Conservation (phyloP, 805 yeast species). For the Cyberlindnera maclurae region DNA sequence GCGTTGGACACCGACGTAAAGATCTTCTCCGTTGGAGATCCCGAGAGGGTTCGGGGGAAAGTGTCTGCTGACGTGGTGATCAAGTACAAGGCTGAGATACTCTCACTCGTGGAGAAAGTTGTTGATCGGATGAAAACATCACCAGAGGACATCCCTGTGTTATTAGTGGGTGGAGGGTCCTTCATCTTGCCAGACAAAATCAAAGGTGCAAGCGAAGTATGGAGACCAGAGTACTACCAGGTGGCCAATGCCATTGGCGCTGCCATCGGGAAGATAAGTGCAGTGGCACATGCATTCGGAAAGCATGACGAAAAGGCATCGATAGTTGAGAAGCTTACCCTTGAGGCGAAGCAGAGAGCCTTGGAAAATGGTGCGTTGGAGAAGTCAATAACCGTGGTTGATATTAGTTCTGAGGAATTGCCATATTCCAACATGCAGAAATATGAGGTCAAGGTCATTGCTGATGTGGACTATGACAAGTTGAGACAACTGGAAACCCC, state of each 20-base stretch:
- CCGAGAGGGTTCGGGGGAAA: constrained; percentile 21
- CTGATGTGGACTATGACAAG: constrained; percentile 36
- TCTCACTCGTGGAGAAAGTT: constrained; percentile 24
- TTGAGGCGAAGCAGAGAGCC: constrained; percentile 19
- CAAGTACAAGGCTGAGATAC: constrained; percentile 10
- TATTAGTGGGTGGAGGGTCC: constrained; percentile 46
- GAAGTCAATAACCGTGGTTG: constrained; percentile 23
- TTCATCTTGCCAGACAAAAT: constrained; percentile 33
- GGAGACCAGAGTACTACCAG: constrained; percentile 35
- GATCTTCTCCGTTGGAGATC: constrained; percentile 24
- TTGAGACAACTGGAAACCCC: constrained; percentile 8
- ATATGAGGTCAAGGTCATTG: constrained; percentile 34
- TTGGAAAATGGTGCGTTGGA: constrained; percentile 23
- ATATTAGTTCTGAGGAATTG: constrained; percentile 24
- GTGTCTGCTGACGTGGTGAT: constrained; percentile 11
- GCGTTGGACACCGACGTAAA: constrained; percentile 10
- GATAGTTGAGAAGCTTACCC: constrained; percentile 17
- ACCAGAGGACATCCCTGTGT: constrained; percentile 35
- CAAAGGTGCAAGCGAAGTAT: constrained; percentile 37
- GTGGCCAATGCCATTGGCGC: constrained; percentile 50
- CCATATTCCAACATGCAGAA: constrained; percentile 29
- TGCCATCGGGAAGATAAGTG: constrained; percentile 39
- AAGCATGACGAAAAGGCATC: constrained; percentile 16
- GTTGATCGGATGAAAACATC: constrained; percentile 39
- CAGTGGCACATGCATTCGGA: constrained; percentile 17